A percentile compares a stretch with the other conserved stretches of the same genome.
Conservation (phyloP, 257 asterid species). For the Avicennia marina region DNA sequence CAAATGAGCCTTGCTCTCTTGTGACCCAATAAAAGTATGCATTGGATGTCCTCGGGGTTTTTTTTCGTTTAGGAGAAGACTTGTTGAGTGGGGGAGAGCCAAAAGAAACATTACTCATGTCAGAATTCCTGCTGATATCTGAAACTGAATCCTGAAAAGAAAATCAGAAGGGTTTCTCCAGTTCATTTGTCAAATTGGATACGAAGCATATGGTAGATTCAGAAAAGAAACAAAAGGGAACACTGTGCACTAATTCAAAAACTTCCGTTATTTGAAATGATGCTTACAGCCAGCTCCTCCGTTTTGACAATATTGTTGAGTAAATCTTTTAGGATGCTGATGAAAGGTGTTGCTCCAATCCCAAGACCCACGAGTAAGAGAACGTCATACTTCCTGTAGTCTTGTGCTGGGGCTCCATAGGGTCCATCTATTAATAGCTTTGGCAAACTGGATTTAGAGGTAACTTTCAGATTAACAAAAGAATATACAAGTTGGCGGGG, state of each 20-base stretch:
- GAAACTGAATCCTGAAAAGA: slow-evolving; percentile 60
- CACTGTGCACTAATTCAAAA: background rate
- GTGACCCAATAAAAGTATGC: slow-evolving; percentile 99
- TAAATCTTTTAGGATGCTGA: slow-evolving; percentile 85
- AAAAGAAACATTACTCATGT: slow-evolving; percentile 41
- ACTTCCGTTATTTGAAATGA: background rate
- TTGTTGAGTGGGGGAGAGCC: slow-evolving; percentile 27
- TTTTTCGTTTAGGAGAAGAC: slow-evolving; percentile 51
- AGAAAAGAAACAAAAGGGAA: no score
- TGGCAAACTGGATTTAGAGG: slow-evolving; percentile 63
- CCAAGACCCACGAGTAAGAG: slow-evolving; percentile 91
- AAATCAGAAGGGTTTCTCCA: background rate
- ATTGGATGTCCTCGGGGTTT: slow-evolving; percentile 62
- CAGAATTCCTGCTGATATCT: slow-evolving; percentile 61
- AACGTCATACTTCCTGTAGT: slow-evolving; percentile 74
- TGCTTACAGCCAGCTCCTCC: slow-evolving; percentile 86
- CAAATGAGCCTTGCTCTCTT: slow-evolving; percentile 93
- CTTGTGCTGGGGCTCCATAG: slow-evolving; percentile 98
- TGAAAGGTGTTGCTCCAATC: slow-evolving; percentile 94
- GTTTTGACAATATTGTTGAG: slow-evolving; percentile 69
- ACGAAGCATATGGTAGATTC: no score
- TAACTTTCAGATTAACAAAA: background rate
- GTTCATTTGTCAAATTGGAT: no score
- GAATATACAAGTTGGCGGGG: background rate
- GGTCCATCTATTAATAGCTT: slow-evolving; percentile 94